phyloP scores from a whole-genome alignment of 352 stramenopile species.

The Bremia lactucae region DNA sequence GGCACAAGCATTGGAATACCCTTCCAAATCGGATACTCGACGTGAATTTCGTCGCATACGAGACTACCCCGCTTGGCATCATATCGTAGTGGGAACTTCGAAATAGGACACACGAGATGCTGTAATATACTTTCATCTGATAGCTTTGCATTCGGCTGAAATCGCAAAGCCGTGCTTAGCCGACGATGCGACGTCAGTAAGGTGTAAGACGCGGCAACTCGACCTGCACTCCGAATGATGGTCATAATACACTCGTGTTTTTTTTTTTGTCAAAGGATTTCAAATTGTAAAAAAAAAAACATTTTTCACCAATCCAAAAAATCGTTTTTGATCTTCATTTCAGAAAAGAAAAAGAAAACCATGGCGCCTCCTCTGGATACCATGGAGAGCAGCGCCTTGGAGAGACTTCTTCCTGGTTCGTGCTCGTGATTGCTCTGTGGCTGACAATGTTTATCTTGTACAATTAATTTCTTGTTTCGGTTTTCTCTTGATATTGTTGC shows the following conservation, averaged over 20 bases:
- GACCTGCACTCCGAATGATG: no score
- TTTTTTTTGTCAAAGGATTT: constrained; percentile 5
- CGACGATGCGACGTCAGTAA: not conserved
- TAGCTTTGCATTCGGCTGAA: constrained; percentile 19
- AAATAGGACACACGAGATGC: constrained; percentile 78
- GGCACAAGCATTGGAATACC: constrained; percentile 67
- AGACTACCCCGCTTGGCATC: constrained; percentile 43
- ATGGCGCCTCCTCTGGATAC: constrained; percentile 36
- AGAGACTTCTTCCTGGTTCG: constrained; percentile 43
- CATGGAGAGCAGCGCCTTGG: constrained; percentile 23
- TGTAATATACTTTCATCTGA: constrained; percentile 61
- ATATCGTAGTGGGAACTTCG: constrained; percentile 74
- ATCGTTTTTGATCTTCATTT: constrained; percentile 29
- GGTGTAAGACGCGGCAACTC: not conserved
- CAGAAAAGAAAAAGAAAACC: constrained; percentile 50
- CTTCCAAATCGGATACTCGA: constrained; percentile 76
- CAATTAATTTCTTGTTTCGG: not conserved
- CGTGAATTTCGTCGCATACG: constrained; percentile 74
- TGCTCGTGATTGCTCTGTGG: not conserved
- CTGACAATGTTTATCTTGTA: constrained; percentile 2
- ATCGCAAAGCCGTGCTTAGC: constrained; percentile 9
- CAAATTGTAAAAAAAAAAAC: no score
- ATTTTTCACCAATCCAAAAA: constrained; percentile 16
- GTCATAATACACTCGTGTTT: constrained; percentile 5
- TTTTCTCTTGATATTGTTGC: no score